Evolutionary conservation across 768 basidiomycete species (phyloP), one percentile per base, ranked within the genome.

Genomic region (Boletus reticuloceps): DNA sequence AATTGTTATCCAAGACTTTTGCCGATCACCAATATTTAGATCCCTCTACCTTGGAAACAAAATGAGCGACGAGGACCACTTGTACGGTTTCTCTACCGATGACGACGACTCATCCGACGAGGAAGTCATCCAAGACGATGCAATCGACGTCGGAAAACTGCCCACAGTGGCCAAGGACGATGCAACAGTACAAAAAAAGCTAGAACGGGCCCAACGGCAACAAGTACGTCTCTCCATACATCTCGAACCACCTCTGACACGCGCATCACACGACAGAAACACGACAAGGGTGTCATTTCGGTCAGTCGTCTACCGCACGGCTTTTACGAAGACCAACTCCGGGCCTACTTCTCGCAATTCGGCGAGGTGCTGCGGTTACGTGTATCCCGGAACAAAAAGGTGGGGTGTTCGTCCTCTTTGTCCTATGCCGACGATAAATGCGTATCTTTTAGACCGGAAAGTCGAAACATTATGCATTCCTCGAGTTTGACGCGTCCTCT

Each of bases 391-490:
- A 99, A 95, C 70, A 94, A 94, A 77, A 91, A 88, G 83, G 96
- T 88, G 19, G 11, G 61, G 14, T n/a, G 22, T 9, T 19, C 20
- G 1, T 14, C n/a, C 3, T 6, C 10, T 13, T 22, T 16, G 6
- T 36, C 39, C 10, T 37, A 25, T 2, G 2, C 9, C 8, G 16
- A 12, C 27, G n/a, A 22, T n/a, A 12, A 17, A 8, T 1, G 8
- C 14, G 3, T 6, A 4, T 32, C 9, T 5, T 4, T 2, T 60
- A 98, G 95, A 96, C 94, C 14, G 97, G 97, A 51, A 82, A 82
- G 58, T 96, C 96, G 44, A 99, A 98, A 74, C 96, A 98, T 72
- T 98, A 96, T 72, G 96, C 85, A 4, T 98, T 96, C 77, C 79
- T 99, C 65, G 96, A 98, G 72, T 97, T 99, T 70, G 84, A 86